Evolutionary conservation across 306 rosid genomes (phyloP), one percentile per base, ranked within the genome.

Genomic region (Clitoria ternatea): DNA sequence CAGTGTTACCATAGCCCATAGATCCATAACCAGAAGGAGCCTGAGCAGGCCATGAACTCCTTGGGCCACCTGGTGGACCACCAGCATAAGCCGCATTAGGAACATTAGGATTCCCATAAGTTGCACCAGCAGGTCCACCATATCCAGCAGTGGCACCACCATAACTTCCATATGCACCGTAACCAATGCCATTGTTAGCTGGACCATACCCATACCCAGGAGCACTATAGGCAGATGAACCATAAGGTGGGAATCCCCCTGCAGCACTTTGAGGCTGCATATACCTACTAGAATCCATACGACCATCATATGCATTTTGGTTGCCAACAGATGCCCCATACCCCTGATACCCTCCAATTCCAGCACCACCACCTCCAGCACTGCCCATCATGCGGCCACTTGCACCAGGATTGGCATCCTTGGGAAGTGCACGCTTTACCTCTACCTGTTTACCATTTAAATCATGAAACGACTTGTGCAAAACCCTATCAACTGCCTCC

Each of bases 371-470:
- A 27, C 81, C 88, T 8, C 84, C 90, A 54, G 68, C 82, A 33
- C 87, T 86, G 15, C 97, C 90, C 96, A 83, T 80, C 57, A 82
- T 53, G 6, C 96, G 96, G 66, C 95, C 83, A 79, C 91, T 92
- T 55, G 92, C 84, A 74, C 99, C 92, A 20, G 96, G 96, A 76
- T 95, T 95, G 33, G 97, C 90, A 80, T 95, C 99, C 81, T 95
- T 95, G 7, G 99, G 99, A 82, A 95, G 99, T 27, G 99, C 99
- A 55, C 97, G 92, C 88, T 95, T 95, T 60, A 95, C 99, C 77
- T 95, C 99, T 59, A 95, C 99, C 63, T 95, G 99, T 82, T 95
- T 95, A 70, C 99, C 99, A 81, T 81, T 83, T 78, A 95, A 82
- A 77, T 95, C 99, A 79, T 95, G 99, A 78, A 89, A 95, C 56